Conservation (phyloP, 371 early-diverging fungal species). For the Mucor irregularis region DNA sequence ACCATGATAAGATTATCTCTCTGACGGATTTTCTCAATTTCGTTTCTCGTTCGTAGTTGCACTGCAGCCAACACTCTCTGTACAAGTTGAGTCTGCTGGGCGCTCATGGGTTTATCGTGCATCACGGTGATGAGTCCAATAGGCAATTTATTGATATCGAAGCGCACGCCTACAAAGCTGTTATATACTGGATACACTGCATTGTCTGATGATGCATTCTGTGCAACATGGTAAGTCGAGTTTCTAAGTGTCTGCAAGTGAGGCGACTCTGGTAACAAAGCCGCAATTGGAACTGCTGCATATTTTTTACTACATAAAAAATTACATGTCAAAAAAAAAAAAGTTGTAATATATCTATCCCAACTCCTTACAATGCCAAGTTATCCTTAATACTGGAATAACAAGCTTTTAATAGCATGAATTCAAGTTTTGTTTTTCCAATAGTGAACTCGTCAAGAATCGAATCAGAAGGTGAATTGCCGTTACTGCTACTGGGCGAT, state of each 20-base stretch:
- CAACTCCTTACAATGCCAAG: conserved; percentile 9
- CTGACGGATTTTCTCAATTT: conserved; percentile 45
- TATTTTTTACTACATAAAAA: conserved; percentile 11
- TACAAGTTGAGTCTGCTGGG: conserved; percentile 5
- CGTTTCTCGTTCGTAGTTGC: conserved; percentile 39
- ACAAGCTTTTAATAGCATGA: conserved; percentile 14
- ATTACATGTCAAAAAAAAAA: not conserved
- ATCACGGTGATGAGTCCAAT: conserved; percentile 20
- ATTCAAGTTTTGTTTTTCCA: not conserved
- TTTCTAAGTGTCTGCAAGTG: conserved; percentile 14
- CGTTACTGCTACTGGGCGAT: not conserved
- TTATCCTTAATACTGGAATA: conserved; percentile 3
- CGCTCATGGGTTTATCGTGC: conserved; percentile 18
- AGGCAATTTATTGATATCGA: conserved; percentile 11
- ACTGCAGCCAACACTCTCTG: conserved; percentile 31
- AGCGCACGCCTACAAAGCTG: conserved; percentile 21
- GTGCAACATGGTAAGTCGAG: conserved; percentile 8
- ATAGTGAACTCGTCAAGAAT: not conserved
- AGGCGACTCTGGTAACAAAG: conserved; percentile 12
- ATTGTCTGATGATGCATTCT: conserved; percentile 1
- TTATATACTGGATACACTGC: conserved; percentile 13
- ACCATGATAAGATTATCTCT: conserved; percentile 48
- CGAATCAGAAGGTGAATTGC: not conserved
- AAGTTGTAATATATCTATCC: too few relatives aligned
- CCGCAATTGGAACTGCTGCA: conserved; percentile 12